These are phyloP conservation scores for Aspergillus fumigatiaffinis DNA, from an alignment of 2,329 filamentous ascomycete species.

Conservation along the genomic window DNA sequence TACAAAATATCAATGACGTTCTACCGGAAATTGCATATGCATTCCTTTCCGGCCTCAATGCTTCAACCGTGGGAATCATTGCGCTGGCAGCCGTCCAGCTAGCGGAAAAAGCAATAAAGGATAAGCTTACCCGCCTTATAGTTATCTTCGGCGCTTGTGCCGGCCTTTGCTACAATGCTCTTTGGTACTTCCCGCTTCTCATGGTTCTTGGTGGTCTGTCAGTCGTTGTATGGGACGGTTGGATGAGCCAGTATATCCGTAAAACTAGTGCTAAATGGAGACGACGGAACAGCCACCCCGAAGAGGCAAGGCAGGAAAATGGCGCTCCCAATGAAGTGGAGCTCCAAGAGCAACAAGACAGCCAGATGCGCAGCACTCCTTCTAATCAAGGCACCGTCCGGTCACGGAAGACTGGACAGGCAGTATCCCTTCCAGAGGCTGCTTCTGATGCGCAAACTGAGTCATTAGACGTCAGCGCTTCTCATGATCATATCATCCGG, in stretches of 20 bases:
- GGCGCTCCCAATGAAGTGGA: constrained; percentile 2
- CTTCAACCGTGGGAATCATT: constrained; percentile 68
- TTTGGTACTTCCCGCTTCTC: constrained; percentile 71
- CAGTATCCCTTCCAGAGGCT: constrained; percentile 1
- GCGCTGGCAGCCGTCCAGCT: constrained; percentile 66
- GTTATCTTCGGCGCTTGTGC: constrained; percentile 62
- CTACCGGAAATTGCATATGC: constrained; percentile 64
- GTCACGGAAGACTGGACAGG: constrained; percentile 7
- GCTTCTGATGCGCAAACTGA: neutral
- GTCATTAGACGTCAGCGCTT: neutral
- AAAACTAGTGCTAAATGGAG: constrained; percentile 24
- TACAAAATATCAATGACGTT: constrained; percentile 55
- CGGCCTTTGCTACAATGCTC: constrained; percentile 64
- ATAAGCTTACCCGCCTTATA: constrained; percentile 58
- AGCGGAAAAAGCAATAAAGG: constrained; percentile 63
- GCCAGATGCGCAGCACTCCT: constrained; percentile 3
- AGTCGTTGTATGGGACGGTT: constrained; percentile 55
- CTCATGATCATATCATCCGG: constrained; percentile 32
- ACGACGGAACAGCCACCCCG: constrained; percentile 10
- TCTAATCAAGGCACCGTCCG: neutral
- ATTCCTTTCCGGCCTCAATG: constrained; percentile 67
- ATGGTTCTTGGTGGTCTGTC: constrained; percentile 54
- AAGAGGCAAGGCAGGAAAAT: constrained; percentile 12
- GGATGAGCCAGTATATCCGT: constrained; percentile 46
- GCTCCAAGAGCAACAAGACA: constrained; percentile 8